These are phyloP conservation scores for Diutina neorugosa DNA, from an alignment of 1,139 yeast species.

Conservation along the genomic window DNA sequence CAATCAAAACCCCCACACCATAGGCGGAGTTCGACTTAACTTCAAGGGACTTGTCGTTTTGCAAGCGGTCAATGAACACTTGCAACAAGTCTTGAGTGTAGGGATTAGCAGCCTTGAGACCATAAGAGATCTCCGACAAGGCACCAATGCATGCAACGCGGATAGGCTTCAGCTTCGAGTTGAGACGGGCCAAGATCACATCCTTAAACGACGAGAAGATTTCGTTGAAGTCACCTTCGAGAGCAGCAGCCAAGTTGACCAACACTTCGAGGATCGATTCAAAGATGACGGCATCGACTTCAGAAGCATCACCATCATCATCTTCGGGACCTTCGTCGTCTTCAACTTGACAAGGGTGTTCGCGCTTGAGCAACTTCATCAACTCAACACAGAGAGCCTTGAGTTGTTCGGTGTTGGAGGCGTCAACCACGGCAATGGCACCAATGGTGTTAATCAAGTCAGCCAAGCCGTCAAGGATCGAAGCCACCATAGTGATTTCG, in stretches of 20 bases:
- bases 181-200: conserved; percentile 45
- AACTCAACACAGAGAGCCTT: conserved; percentile 62
- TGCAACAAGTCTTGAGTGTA: conserved; percentile 59
- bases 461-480: conserved; percentile 63
- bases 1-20: conserved; percentile 79
- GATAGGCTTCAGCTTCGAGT: conserved; percentile 57
- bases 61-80: conserved; percentile 54
- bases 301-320: conserved; percentile 58
- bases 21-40: conserved; percentile 95
- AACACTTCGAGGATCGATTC: conserved; percentile 83
- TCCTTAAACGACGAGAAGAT: conserved; percentile 67
- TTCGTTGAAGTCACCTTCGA: conserved; percentile 65
- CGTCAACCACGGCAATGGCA: conserved; percentile 49
- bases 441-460: conserved; percentile 68
- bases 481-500: conserved; percentile 70
- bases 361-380: conserved; percentile 60
- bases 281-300: conserved; percentile 73
- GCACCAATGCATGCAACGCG: conserved; percentile 83
- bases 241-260: conserved; percentile 59
- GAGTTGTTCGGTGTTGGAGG: conserved; percentile 44
- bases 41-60: conserved; percentile 71
- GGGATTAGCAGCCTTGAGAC: conserved; percentile 59
- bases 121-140: conserved; percentile 76
- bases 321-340: conserved; percentile 37
- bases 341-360: conserved; percentile 70